Base-by-base conservation (phyloP, 352 stramenopile genomes). In the Phytophthora citricola region DNA sequence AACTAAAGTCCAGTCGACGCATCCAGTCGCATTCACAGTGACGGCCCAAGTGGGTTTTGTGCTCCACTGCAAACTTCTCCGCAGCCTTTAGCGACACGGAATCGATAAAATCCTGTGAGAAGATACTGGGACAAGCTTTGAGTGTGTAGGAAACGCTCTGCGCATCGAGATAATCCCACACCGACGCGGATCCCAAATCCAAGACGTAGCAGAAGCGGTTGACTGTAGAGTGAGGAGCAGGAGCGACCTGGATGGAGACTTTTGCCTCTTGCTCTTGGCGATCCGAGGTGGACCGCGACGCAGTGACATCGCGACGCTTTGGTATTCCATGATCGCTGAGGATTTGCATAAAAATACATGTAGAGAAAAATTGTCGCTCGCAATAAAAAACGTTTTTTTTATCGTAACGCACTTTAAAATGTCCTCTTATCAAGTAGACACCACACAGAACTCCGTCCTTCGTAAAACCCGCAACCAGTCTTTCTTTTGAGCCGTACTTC, bases 11-110 rank as follows among this genome's bases (percentile, higher is more conserved):
- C 20, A 68, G 58, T 27, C 43, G 44, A 8, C 64, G 58, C 48
- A 72, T 59, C 64, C 64, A 72, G 47, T 72, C 64, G 22, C 64
- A 72, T 6, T 62, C 29, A 15, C 64, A 68, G 14, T 49, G 41
- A 15, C 64, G 24, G 11, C 64, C 64, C 20, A 72, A 58, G 51
- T 72, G 64, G 10, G 43, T 63, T 27, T 50, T 45, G 31, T 63
- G 51, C 11, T 63, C 36, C n/a, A 58, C 50, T 6, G 58, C 50
- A 24, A 72, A 67, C 3, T 45, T 17, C 17, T 63, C 31, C 43
- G 63, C 54, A 6, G 58, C 58, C 15, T 53, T 22, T 17, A 72
- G 22, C 9, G 49, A 45, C 43, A 68, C 48, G 24, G 32, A 39
- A 24, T 58, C 40, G 22, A 52, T 39, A n/a, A 45, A 63, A 40